Percentiles rank a stretch among this genome's conserved stretches.
Evolutionary conservation across 768 basidiomycete species (phyloP).

Genomic region (Lyophyllum semitale): DNA sequence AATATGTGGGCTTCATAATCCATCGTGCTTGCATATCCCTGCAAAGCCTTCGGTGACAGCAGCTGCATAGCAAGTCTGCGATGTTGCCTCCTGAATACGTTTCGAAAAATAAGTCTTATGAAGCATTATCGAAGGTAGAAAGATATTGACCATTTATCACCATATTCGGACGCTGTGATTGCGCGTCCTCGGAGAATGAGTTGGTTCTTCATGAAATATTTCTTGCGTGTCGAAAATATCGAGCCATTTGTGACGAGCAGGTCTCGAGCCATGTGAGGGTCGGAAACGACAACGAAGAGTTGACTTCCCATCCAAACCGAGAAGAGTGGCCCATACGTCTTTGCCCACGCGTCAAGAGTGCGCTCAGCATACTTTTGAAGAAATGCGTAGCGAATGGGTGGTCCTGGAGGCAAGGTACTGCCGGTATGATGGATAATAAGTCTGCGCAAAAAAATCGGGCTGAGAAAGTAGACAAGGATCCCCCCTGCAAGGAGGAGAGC

Average conservation of each 20-base stretch:
- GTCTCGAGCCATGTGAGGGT: conserved; percentile 33
- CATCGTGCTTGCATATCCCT: conserved; percentile 32
- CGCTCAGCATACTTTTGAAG: conserved; percentile 36
- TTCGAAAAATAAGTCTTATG: background rate
- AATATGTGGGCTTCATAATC: conserved; percentile 42
- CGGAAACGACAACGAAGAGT: conserved; percentile 37
- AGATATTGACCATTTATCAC: conserved; percentile 29
- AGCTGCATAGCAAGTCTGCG: conserved; percentile 37
- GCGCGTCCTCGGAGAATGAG: conserved; percentile 33
- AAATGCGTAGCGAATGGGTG: conserved; percentile 28
- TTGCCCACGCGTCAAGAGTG: conserved; percentile 33
- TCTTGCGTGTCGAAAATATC: conserved; percentile 33
- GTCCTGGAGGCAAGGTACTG: conserved; percentile 27
- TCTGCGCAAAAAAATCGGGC: conserved; percentile 16
- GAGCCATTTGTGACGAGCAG: conserved; percentile 36
- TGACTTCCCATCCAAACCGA: conserved; percentile 41
- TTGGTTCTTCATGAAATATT: conserved; percentile 37
- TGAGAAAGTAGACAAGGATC: background rate
- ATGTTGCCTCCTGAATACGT: conserved; percentile 37
- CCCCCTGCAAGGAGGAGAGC: background rate
- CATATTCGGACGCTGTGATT: conserved; percentile 34
- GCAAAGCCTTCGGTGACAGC: conserved; percentile 34
- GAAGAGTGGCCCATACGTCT: conserved; percentile 32
- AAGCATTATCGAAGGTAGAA: background rate
- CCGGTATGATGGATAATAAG: conserved; percentile 20